A percentile compares a stretch with the other conserved stretches of the same genome.
phyloP scores from a whole-genome alignment of 2,329 filamentous ascomycete species.

The Ustulina deusta region DNA sequence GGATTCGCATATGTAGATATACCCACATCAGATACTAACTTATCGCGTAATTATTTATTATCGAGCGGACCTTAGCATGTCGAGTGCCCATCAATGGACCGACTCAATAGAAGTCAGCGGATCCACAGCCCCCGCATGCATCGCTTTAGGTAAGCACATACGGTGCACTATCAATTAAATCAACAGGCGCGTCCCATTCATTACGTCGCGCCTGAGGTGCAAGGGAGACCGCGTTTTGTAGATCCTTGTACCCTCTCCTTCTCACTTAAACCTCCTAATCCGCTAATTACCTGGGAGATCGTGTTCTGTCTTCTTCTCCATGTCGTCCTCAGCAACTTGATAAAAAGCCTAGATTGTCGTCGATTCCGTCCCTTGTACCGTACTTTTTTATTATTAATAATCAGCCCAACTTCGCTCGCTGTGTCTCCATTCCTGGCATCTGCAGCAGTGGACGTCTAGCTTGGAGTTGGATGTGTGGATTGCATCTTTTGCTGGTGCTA shows the following conservation, averaged over 20 bases:
- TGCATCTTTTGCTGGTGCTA: conserved; percentile 5
- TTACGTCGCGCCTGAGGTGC: conserved; percentile 24
- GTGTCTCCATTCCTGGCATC: conserved; percentile 2
- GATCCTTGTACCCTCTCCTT: not conserved
- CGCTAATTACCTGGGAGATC: not conserved
- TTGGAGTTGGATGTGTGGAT: conserved; percentile 1
- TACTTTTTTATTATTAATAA: conserved; percentile 1
- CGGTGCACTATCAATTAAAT: conserved; percentile 29
- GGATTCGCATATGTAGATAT: too few species aligned
- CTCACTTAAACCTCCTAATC: conserved; percentile 13
- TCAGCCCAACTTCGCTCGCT: not conserved
- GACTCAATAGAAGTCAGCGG: too few species aligned
- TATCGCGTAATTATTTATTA: too few species aligned
- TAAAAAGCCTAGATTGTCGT: not conserved
- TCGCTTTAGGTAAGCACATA: not conserved
- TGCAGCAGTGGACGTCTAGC: not conserved
- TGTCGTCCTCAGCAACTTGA: not conserved
- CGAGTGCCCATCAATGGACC: too few species aligned
- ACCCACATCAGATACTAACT: too few species aligned
- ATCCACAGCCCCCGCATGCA: too few species aligned
- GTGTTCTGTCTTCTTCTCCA: not conserved
- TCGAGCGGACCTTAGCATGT: too few species aligned
- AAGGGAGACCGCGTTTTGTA: conserved; percentile 21
- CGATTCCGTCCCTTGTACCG: conserved; percentile 1
- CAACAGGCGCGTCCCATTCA: conserved; percentile 26